Base-by-base conservation (phyloP, 805 yeast species). In the Saturnispora diversa region DNA sequence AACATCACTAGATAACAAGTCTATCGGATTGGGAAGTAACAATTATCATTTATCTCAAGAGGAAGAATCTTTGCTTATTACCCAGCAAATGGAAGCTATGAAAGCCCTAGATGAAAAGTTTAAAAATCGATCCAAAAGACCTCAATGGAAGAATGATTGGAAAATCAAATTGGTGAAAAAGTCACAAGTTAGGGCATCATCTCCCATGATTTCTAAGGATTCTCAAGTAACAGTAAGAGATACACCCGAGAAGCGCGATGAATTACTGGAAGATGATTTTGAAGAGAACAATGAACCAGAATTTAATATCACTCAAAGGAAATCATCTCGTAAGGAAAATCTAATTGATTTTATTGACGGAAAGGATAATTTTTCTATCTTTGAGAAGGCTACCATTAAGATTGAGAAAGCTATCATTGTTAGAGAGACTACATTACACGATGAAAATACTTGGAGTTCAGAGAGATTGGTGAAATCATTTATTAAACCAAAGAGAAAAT, bases 391-490 rank as follows among this genome's bases (percentile, higher is more conserved):
- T 8, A 17, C 11, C 28, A 37, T 8, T 15, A 37, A 33, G 16
- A 31, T 33, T 9, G 29, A 26, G 27, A 34, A 16, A 17, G 10
- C 6, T 6, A n/a, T 39, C 1, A 7, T 10, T 17, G 15, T 25
- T 13, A 16, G 27, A 9, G 31, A 27, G 19, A 48, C 49, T 7
- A 45, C 50, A 2, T 22, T 56, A 11, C 62, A 70, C 4, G 63
- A 62, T 3, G 58, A 67, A 27, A 65, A 65, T 36, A 78, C 73
- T 46, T 85, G 83, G 58, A 72, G 80, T 5, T 77, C 95, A 0
- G 74, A 74, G 37, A 71, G 75, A 43, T 68, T 90, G 42, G 72
- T 83, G 7, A 72, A 71, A 42, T 64, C 85, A 25, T 84, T 84
- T 53, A 62, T 80, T 34, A 84, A 83, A 55, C 94, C 95, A 27